Percentiles rank a stretch among this genome's conserved stretches.
phyloP scores from a whole-genome alignment of 768 basidiomycete species.

The Lactarius sanguifluus region DNA sequence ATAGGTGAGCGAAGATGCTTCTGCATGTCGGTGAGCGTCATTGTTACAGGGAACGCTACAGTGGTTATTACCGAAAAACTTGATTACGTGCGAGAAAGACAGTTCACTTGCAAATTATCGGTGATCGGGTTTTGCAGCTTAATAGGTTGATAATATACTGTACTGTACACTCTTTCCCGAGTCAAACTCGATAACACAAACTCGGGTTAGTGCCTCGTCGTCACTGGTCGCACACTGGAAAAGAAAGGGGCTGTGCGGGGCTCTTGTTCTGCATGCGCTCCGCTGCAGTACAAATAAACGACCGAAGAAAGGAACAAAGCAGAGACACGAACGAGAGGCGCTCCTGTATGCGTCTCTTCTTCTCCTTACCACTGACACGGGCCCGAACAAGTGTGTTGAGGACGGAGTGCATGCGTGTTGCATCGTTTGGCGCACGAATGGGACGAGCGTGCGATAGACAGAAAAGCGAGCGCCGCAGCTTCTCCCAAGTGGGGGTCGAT shows the following conservation, averaged over 20 bases:
- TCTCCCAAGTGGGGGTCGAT: background rate
- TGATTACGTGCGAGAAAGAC: background rate
- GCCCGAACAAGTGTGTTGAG: background rate
- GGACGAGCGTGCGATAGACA: background rate
- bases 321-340: background rate
- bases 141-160: background rate
- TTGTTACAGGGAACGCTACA: background rate
- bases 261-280: background rate
- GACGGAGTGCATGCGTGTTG: background rate
- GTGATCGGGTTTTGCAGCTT: too few species aligned
- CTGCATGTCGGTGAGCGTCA: background rate
- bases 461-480: background rate
- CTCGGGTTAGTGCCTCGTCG: background rate
- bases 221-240: background rate
- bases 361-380: background rate
- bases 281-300: background rate
- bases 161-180: background rate
- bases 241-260: background rate
- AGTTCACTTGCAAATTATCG: background rate
- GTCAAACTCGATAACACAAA: background rate
- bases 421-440: background rate
- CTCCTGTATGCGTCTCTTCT: background rate
- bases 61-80: background rate
- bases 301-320: background rate
- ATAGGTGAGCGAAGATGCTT: background rate